Conservation (phyloP, 306 rosid species). For the Bauhinia variegata region DNA sequence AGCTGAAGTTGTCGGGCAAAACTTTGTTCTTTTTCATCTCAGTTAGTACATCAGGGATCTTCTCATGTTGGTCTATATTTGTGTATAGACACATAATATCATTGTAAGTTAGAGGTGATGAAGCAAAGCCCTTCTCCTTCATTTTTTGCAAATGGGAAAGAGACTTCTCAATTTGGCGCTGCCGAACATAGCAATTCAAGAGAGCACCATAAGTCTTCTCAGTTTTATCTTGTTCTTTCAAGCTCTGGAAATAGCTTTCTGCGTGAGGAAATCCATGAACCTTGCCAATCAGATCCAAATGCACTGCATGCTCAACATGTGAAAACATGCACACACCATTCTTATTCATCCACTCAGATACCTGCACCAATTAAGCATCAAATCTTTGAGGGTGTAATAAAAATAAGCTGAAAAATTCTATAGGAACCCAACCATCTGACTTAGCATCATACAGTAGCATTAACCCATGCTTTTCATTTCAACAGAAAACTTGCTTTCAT, state of each 20-base stretch:
- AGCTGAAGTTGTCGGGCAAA: slow-evolving; percentile 76
- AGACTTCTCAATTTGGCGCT: slow-evolving; percentile 56
- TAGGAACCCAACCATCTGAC: neutral
- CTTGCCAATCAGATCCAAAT: slow-evolving; percentile 77
- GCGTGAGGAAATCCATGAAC: slow-evolving; percentile 64
- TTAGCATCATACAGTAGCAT: neutral
- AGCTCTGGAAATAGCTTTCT: slow-evolving; percentile 61
- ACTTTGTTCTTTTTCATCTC: slow-evolving; percentile 75
- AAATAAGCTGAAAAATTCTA: neutral
- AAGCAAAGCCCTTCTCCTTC: slow-evolving; percentile 77
- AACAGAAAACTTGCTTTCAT: neutral
- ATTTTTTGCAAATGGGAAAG: slow-evolving; percentile 69
- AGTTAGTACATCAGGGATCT: slow-evolving; percentile 57
- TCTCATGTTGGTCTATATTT: slow-evolving; percentile 68
- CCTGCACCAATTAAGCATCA: slow-evolving; percentile 50
- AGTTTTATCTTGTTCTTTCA: slow-evolving; percentile 62
- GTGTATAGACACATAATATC: slow-evolving; percentile 79
- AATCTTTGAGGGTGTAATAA: neutral
- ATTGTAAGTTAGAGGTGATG: slow-evolving; percentile 67
- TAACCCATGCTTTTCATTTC: neutral
- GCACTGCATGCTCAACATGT: slow-evolving; percentile 70
- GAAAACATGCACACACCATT: slow-evolving; percentile 76
- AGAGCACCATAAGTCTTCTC: slow-evolving; percentile 78
- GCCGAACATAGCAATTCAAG: slow-evolving; percentile 82
- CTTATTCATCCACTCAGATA: slow-evolving; percentile 84